phyloP scores from a whole-genome alignment of 106 monocot genomes.

The Dendrobium catenatum region DNA sequence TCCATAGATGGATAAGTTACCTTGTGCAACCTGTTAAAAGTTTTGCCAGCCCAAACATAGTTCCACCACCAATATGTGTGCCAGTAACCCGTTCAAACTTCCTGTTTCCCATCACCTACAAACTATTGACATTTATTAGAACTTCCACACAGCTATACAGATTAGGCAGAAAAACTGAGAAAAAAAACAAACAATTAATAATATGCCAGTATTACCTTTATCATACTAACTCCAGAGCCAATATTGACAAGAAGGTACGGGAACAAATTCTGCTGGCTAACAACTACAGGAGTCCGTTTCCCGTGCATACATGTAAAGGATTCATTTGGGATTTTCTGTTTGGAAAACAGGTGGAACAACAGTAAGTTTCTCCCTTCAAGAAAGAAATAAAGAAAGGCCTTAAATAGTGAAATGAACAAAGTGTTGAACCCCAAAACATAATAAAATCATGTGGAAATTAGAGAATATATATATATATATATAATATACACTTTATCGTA shows the following conservation, averaged over 20 bases:
- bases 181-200: neutral
- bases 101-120: slow-evolving; percentile 55
- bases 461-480: neutral
- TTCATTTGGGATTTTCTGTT: slow-evolving; percentile 46
- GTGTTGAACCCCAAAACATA: neutral
- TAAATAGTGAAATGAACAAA: neutral
- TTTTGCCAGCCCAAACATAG: slow-evolving; percentile 69
- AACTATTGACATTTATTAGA: slow-evolving; percentile 13
- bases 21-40: slow-evolving; percentile 69
- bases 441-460: neutral
- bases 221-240: slow-evolving; percentile 69
- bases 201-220: slow-evolving; percentile 40
- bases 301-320: slow-evolving; percentile 51
- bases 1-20: slow-evolving; percentile 17
- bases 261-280: slow-evolving; percentile 41
- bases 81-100: slow-evolving; percentile 75
- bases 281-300: slow-evolving; percentile 24
- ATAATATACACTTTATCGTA: neutral
- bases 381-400: neutral
- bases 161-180: neutral
- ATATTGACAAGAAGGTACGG: slow-evolving; percentile 78
- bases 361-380: neutral
- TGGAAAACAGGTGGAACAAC: neutral
- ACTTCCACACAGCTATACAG: neutral
- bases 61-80: slow-evolving; percentile 75